These are phyloP conservation scores for Oryza australiensis DNA, from an alignment of 176 grass and related monocot genomes.

Conservation along the genomic window DNA sequence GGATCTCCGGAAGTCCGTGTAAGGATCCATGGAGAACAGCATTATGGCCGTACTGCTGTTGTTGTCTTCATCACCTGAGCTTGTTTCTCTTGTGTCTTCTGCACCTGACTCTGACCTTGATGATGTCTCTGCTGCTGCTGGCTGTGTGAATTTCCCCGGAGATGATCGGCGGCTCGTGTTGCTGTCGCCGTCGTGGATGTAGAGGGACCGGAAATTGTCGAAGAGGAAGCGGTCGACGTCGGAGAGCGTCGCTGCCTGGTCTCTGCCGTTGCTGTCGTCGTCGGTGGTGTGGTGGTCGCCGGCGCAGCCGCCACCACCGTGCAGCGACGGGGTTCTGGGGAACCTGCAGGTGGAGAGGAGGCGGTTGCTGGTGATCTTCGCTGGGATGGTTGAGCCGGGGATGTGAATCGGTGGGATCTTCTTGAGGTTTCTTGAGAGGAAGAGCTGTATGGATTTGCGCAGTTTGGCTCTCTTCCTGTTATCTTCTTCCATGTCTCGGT, in stretches of 20 bases:
- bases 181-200: constrained; percentile 32
- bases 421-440: constrained; percentile 67
- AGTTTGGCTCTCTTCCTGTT: constrained; percentile 44
- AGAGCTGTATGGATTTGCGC: constrained; percentile 55
- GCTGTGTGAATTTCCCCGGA: constrained; percentile 7
- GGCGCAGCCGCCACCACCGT: constrained; percentile 28
- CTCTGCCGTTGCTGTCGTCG: background rate
- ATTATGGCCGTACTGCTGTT: constrained; percentile 33
- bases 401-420: constrained; percentile 54
- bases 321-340: constrained; percentile 54
- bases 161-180: background rate
- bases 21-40: constrained; percentile 68
- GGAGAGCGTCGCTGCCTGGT: constrained; percentile 68
- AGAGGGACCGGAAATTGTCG: constrained; percentile 83
- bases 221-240: constrained; percentile 76
- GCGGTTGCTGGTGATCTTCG: constrained; percentile 44
- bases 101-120: background rate
- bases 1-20: constrained; percentile 63
- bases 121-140: background rate
- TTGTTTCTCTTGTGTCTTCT: background rate
- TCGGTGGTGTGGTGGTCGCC: background rate
- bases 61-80: background rate
- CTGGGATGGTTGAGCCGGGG: constrained; percentile 34
- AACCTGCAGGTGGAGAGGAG: constrained; percentile 71
- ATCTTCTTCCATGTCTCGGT: constrained; percentile 38